Conservation (phyloP, 768 basidiomycete species). For the Wakefieldia striispora region DNA sequence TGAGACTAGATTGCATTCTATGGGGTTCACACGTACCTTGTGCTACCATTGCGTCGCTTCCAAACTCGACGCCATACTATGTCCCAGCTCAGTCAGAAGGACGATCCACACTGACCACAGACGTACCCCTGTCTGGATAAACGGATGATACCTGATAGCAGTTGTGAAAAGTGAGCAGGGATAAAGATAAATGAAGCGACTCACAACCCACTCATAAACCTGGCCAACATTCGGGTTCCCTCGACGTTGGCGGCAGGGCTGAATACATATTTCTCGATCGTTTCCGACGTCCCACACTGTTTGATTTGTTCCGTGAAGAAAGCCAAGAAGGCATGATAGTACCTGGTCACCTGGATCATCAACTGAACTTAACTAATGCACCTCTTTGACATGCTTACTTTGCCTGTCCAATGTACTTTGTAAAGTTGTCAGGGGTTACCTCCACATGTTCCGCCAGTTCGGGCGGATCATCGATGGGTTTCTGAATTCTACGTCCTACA, state of each 20-base stretch:
- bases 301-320: slow-evolving; percentile 43
- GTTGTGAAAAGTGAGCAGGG: background rate
- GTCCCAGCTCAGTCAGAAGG: background rate
- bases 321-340: slow-evolving; percentile 36
- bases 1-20: background rate
- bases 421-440: slow-evolving; percentile 48
- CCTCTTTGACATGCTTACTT: slow-evolving; percentile 37
- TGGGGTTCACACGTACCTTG: slow-evolving; percentile 36
- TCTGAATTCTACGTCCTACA: slow-evolving; percentile 35
- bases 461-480: slow-evolving; percentile 39
- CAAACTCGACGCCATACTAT: slow-evolving; percentile 55
- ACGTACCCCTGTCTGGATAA: slow-evolving; percentile 58
- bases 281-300: slow-evolving; percentile 35
- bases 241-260: slow-evolving; percentile 30
- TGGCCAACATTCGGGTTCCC: slow-evolving; percentile 32
- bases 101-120: background rate
- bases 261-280: slow-evolving; percentile 52
- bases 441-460: slow-evolving; percentile 17
- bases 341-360: slow-evolving; percentile 24
- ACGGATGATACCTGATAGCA: slow-evolving; percentile 45
- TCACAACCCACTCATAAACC: slow-evolving; percentile 37
- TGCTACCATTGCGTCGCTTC: slow-evolving; percentile 46
- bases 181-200: slow-evolving; percentile 12
- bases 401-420: slow-evolving; percentile 46
- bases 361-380: slow-evolving; percentile 27